Evolutionary conservation across 768 basidiomycete genomes (phyloP).

Genomic region (Auricularia sp.): DNA sequence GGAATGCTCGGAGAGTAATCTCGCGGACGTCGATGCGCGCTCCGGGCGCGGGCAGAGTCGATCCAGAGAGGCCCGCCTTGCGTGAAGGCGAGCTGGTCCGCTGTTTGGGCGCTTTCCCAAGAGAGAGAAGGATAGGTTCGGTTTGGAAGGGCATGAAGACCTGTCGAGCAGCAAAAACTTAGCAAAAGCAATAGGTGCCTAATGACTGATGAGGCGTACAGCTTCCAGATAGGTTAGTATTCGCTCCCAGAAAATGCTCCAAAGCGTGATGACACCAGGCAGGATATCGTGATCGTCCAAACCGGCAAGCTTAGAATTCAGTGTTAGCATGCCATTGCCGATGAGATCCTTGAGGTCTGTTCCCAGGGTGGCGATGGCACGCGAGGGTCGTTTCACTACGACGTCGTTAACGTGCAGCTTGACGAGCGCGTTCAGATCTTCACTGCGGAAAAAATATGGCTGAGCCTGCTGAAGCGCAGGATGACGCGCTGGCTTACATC

Average conservation of each 20-base stretch:
- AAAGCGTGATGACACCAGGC: constrained; percentile 70
- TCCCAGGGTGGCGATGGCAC: constrained; percentile 63
- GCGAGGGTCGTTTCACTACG: constrained; percentile 63
- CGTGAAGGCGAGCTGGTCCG: constrained; percentile 41
- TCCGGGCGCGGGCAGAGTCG: constrained; percentile 26
- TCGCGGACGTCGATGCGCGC: constrained; percentile 60
- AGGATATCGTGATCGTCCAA: constrained; percentile 74
- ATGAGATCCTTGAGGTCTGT: constrained; percentile 77
- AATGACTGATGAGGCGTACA: constrained; percentile 33
- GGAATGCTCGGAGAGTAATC: constrained; percentile 69
- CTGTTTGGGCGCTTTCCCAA: constrained; percentile 51
- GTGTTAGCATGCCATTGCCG: constrained; percentile 80
- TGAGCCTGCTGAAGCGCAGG: neutral
- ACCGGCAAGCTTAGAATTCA: constrained; percentile 72
- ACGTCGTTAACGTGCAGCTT: constrained; percentile 67
- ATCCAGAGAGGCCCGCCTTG: constrained; percentile 35
- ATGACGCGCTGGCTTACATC: constrained; percentile 45
- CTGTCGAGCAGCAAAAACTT: constrained; percentile 28
- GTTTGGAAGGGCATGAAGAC: constrained; percentile 53
- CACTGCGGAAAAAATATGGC: constrained; percentile 32
- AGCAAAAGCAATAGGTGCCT: constrained; percentile 20
- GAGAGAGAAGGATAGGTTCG: constrained; percentile 52
- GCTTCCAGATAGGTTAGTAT: constrained; percentile 83
- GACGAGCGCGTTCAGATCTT: constrained; percentile 80
- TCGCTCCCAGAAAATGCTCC: constrained; percentile 91